A percentile compares a stretch with the other conserved stretches of the same genome.
Evolutionary conservation across 2,329 filamentous ascomycete species (phyloP).

Genomic region (Microdochium paspali): DNA sequence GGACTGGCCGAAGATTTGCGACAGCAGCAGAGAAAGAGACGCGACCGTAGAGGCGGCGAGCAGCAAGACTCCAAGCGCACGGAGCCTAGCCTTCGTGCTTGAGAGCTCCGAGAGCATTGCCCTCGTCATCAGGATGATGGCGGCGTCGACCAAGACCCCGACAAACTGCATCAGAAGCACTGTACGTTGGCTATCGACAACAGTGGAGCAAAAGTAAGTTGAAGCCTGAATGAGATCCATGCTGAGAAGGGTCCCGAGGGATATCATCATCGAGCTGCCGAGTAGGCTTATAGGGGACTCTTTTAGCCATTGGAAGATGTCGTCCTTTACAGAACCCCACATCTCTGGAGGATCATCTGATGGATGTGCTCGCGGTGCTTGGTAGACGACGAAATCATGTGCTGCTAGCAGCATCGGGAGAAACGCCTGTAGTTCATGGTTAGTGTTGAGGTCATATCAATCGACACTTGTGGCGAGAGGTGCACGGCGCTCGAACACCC

Average conservation of each 20-base stretch:
- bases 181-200: slow-evolving; percentile 25
- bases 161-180: slow-evolving; percentile 31
- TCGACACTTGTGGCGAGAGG: too few relatives aligned
- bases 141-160: slow-evolving; percentile 35
- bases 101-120: slow-evolving; percentile 40
- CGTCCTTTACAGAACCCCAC: slow-evolving; percentile 35
- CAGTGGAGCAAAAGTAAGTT: slow-evolving; percentile 40
- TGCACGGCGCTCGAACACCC: too few relatives aligned
- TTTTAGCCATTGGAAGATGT: slow-evolving; percentile 35
- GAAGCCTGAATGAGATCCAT: slow-evolving; percentile 29
- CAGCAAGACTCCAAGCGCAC: slow-evolving; percentile 28
- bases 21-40: slow-evolving; percentile 22
- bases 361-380: slow-evolving; percentile 13
- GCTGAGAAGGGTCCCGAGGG: slow-evolving; percentile 30
- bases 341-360: slow-evolving; percentile 36
- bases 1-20: slow-evolving; percentile 16
- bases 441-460: too few relatives aligned
- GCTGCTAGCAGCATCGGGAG: slow-evolving; percentile 32
- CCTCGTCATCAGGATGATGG: slow-evolving; percentile 38
- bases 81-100: slow-evolving; percentile 36
- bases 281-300: slow-evolving; percentile 28
- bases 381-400: slow-evolving; percentile 31
- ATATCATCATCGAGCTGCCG: slow-evolving; percentile 26
- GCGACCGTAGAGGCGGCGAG: slow-evolving; percentile 29
- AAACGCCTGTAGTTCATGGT: slow-evolving; percentile 27